These are phyloP conservation scores for Populus nigra DNA, from an alignment of 345 rosid species.

Conservation along the genomic window DNA sequence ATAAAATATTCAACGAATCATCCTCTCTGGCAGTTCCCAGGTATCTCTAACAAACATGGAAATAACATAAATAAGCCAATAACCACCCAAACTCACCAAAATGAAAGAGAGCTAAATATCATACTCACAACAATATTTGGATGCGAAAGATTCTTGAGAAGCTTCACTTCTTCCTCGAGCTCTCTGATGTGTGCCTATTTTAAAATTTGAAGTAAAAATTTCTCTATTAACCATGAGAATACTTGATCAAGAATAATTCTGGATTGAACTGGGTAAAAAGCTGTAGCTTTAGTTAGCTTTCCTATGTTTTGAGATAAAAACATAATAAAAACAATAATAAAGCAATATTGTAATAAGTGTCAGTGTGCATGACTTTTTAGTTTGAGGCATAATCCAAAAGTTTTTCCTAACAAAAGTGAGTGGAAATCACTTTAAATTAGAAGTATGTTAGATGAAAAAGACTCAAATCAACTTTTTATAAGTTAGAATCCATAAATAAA, in stretches of 20 bases:
- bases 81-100: not conserved
- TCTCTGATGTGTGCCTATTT: slow-evolving; percentile 31
- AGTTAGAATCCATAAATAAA: no score
- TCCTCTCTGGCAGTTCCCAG: slow-evolving; percentile 37
- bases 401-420: no score
- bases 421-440: no score
- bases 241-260: not conserved
- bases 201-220: slow-evolving; percentile 6
- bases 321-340: not conserved
- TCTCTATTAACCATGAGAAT: not conserved
- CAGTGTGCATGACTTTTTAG: no score
- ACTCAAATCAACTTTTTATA: no score
- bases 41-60: slow-evolving; percentile 25
- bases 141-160: slow-evolving; percentile 36
- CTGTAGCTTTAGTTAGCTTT: not conserved
- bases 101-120: not conserved
- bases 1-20: slow-evolving; percentile 32
- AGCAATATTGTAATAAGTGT: not conserved
- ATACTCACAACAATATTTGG: slow-evolving; percentile 34
- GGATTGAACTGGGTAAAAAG: not conserved
- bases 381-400: no score
- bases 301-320: not conserved
- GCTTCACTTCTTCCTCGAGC: slow-evolving; percentile 41
- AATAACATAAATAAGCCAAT: not conserved
- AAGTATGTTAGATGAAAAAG: no score